Conservation (phyloP, 352 stramenopile genomes). For the Pythium myriotylum region DNA sequence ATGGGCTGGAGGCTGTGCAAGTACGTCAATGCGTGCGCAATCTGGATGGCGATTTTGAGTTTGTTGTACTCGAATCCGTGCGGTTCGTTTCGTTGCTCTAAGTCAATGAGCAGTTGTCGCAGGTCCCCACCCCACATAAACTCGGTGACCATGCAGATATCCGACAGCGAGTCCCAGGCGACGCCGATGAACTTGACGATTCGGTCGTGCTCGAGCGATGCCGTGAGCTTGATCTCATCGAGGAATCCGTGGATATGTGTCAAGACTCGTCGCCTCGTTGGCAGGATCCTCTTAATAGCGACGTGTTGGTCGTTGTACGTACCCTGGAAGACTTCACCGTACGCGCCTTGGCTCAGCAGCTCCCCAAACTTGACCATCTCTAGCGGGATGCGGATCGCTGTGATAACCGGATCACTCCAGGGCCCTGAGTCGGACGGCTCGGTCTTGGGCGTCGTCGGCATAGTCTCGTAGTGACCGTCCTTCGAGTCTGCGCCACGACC, state of each 20-base stretch:
- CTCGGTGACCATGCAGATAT: constrained; percentile 40
- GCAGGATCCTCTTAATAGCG: constrained; percentile 33
- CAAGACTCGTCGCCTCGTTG: constrained; percentile 21
- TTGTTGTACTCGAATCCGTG: constrained; percentile 37
- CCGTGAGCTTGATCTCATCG: constrained; percentile 34
- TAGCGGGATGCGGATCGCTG: constrained; percentile 28
- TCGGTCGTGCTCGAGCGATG: constrained; percentile 37
- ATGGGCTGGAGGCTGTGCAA: constrained; percentile 34
- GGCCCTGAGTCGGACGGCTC: constrained; percentile 21
- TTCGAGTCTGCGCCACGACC: background rate
- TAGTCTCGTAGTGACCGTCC: background rate
- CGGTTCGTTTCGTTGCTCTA: constrained; percentile 14
- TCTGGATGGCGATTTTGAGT: constrained; percentile 37
- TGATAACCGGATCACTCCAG: constrained; percentile 39
- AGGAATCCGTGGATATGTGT: constrained; percentile 23
- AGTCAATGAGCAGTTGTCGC: constrained; percentile 27
- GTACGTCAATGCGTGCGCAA: constrained; percentile 36
- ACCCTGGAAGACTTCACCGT: constrained; percentile 33
- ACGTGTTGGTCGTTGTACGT: constrained; percentile 31
- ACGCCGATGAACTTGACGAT: constrained; percentile 47
- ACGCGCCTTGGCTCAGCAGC: constrained; percentile 30
- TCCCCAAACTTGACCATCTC: constrained; percentile 27
- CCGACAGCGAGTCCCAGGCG: constrained; percentile 38
- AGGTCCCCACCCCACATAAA: constrained; percentile 48
- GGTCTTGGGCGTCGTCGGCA: background rate